phyloP scores from a whole-genome alignment of 2,329 filamentous ascomycete species.

The Xylariales sp. region DNA sequence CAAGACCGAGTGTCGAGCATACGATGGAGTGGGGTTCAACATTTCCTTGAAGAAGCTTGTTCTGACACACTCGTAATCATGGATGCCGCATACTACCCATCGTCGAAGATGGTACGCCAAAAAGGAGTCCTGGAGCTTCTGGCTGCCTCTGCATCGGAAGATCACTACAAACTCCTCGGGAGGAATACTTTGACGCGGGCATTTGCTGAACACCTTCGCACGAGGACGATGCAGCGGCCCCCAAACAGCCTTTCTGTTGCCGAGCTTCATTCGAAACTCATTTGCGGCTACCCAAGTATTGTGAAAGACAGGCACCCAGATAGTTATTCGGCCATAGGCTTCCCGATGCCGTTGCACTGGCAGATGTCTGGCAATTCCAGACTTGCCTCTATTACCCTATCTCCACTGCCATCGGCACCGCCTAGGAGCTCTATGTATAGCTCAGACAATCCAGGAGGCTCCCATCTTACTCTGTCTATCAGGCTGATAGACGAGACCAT shows the following conservation, averaged over 20 bases:
- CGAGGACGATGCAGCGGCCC: constrained; percentile 37
- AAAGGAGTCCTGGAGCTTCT: constrained; percentile 53
- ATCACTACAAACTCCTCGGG: constrained; percentile 42
- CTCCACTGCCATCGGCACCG: constrained; percentile 39
- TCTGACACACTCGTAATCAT: constrained; percentile 55
- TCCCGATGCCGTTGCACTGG: constrained; percentile 50
- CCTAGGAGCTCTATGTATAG: constrained; percentile 35
- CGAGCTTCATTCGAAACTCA: constrained; percentile 50
- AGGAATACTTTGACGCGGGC: constrained; percentile 49
- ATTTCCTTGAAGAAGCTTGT: constrained; percentile 49
- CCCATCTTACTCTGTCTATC: constrained; percentile 46
- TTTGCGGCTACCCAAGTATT: constrained; percentile 47
- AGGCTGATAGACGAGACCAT: constrained; percentile 46
- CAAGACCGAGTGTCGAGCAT: constrained; percentile 41
- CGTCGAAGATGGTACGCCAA: constrained; percentile 45
- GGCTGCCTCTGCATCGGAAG: constrained; percentile 50
- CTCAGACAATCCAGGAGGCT: constrained; percentile 27
- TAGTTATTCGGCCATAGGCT: constrained; percentile 40
- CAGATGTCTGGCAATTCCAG: constrained; percentile 50
- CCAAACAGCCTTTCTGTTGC: constrained; percentile 43
- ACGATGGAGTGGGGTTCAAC: constrained; percentile 53
- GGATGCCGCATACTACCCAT: constrained; percentile 55
- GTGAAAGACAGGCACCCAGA: constrained; percentile 46
- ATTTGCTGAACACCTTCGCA: constrained; percentile 45
- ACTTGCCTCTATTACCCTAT: constrained; percentile 52